These are phyloP conservation scores for Karstenula rhodostoma DNA, from an alignment of 2,329 filamentous ascomycete genomes.

Conservation along the genomic window DNA sequence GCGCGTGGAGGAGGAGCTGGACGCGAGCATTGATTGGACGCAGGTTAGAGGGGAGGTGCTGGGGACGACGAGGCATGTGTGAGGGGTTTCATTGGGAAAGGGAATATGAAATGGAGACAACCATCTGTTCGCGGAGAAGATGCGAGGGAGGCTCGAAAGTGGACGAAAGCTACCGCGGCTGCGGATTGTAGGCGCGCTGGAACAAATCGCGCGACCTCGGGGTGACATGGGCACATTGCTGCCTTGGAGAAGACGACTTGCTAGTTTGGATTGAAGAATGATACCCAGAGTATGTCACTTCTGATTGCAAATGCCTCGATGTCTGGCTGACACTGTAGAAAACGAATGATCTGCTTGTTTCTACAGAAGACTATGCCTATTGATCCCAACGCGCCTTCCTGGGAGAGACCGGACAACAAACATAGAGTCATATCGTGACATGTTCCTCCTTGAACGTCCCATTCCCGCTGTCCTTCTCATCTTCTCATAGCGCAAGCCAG, in stretches of 20 bases:
- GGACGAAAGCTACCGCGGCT: not conserved
- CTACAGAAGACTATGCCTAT: not conserved
- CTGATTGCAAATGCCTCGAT: not conserved
- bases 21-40: slow-evolving; percentile 90
- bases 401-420: not conserved
- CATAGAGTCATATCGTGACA: not conserved
- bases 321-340: slow-evolving; percentile 26
- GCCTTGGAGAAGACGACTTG: not conserved
- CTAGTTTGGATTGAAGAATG: slow-evolving; percentile 21
- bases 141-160: not conserved
- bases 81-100: slow-evolving; percentile 16
- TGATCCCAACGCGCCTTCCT: not conserved
- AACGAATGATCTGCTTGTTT: slow-evolving; percentile 14
- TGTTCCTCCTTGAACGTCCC: not conserved
- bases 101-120: not conserved
- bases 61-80: slow-evolving; percentile 79
- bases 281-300: slow-evolving; percentile 31
- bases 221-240: not conserved
- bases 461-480: not conserved
- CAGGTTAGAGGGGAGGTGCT: slow-evolving; percentile 87
- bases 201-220: not conserved
- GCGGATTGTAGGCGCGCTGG: not conserved
- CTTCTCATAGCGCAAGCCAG: not conserved
- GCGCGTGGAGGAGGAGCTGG: slow-evolving; percentile 86
- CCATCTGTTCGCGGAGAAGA: not conserved